These are phyloP conservation scores for Escallonia rubra DNA, from an alignment of 129 eudicot species.

Conservation along the genomic window DNA sequence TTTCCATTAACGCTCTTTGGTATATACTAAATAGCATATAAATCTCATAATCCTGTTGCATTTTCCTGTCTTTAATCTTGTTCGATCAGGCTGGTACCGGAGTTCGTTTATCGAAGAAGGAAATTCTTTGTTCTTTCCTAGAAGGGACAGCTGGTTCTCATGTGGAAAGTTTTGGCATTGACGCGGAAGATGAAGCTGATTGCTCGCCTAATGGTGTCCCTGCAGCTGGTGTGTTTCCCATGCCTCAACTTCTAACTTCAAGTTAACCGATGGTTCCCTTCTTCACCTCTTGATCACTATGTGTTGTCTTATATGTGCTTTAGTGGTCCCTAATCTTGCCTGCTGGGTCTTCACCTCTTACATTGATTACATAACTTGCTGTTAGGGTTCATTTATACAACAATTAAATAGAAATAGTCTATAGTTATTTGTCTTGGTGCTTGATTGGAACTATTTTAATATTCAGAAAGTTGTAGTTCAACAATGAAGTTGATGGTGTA, in stretches of 20 bases:
- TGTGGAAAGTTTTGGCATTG: constrained; percentile 41
- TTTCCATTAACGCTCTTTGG: no score
- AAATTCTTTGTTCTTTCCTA: constrained; percentile 50
- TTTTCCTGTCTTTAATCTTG: constrained; percentile 4
- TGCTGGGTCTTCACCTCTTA: neutral
- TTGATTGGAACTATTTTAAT: no score
- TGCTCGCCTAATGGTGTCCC: constrained; percentile 13
- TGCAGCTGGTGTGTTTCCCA: constrained; percentile 31
- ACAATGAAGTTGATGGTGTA: no score
- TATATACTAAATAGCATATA: no score
- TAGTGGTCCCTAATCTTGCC: neutral
- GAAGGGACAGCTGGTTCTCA: constrained; percentile 80
- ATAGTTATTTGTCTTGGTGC: no score
- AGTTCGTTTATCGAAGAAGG: constrained; percentile 56
- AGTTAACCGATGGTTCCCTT: no score
- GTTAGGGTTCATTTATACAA: no score
- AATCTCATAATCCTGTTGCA: neutral
- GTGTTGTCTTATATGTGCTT: neutral
- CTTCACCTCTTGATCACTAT: neutral
- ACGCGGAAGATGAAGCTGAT: constrained; percentile 34
- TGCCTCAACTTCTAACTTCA: no score
- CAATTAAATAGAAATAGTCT: no score
- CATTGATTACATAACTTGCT: no score
- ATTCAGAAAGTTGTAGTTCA: neutral
- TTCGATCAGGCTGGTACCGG: constrained; percentile 57